Evolutionary conservation across 2,329 filamentous ascomycete genomes (phyloP).

Genomic region (Colletotrichum liaoningense): DNA sequence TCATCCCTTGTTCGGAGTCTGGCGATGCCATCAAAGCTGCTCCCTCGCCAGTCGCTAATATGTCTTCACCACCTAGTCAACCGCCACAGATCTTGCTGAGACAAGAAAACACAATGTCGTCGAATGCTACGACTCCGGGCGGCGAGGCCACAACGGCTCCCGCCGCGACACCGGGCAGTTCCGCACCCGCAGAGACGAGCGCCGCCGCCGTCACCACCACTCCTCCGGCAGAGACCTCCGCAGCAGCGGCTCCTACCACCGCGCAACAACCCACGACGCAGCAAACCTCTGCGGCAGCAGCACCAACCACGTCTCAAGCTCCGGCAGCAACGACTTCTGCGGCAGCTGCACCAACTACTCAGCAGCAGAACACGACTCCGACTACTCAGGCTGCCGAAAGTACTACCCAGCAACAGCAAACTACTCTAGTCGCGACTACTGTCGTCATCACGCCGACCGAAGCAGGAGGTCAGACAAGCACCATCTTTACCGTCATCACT

Average conservation of each 20-base stretch:
- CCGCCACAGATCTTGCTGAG: conserved; percentile 40
- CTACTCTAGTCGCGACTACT: conserved; percentile 10
- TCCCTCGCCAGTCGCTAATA: conserved; percentile 40
- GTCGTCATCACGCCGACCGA: conserved; percentile 26
- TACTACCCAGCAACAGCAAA: background rate
- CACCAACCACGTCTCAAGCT: conserved; percentile 34
- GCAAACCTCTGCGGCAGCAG: conserved; percentile 32
- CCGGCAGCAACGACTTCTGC: conserved; percentile 29
- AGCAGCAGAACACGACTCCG: conserved; percentile 1
- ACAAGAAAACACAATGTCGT: conserved; percentile 43
- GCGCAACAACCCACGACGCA: conserved; percentile 23
- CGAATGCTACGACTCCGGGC: conserved; percentile 13
- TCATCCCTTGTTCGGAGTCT: background rate
- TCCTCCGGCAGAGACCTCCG: conserved; percentile 25
- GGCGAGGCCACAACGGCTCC: conserved; percentile 34
- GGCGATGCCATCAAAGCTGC: conserved; percentile 3
- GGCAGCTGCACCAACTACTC: conserved; percentile 18
- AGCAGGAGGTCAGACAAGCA: conserved; percentile 37
- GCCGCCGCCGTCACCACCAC: conserved; percentile 14
- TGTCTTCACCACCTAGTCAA: conserved; percentile 40
- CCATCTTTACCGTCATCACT: conserved; percentile 40
- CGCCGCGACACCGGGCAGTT: conserved; percentile 16
- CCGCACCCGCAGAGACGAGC: conserved; percentile 8
- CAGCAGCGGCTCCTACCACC: conserved; percentile 33
- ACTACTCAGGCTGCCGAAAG: conserved; percentile 1